Percentiles rank a stretch among this genome's conserved stretches.
These are phyloP conservation scores for Colletotrichum destructivum DNA, from an alignment of 2,329 filamentous ascomycete species.

Conservation along the genomic window DNA sequence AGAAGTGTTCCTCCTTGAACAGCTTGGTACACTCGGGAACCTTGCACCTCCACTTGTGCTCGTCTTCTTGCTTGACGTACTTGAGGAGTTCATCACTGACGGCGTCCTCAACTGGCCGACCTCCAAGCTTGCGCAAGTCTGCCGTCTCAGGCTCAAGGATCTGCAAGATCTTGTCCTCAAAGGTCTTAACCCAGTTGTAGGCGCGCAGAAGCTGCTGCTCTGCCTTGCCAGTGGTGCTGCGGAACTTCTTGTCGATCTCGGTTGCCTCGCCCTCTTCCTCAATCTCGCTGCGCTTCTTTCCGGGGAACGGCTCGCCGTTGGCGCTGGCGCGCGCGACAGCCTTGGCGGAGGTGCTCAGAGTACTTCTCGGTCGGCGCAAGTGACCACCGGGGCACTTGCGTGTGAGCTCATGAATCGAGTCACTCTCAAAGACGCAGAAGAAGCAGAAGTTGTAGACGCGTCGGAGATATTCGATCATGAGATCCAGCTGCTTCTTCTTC, in stretches of 20 bases:
- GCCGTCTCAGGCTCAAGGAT: constrained; percentile 91
- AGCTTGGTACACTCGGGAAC: constrained; percentile 96
- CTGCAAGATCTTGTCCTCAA: constrained; percentile 95
- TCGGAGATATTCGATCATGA: constrained; percentile 95
- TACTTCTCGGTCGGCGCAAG: constrained; percentile 89
- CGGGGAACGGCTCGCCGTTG: constrained; percentile 84
- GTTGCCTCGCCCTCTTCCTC: constrained; percentile 77
- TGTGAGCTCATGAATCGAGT: constrained; percentile 95
- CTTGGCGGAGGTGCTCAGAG: constrained; percentile 86
- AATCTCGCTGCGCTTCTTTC: constrained; percentile 79
- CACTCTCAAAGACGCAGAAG: constrained; percentile 99
- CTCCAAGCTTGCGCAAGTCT: constrained; percentile 91
- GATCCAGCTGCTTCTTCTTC: constrained; percentile 97
- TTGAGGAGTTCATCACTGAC: constrained; percentile 88
- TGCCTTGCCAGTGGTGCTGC: constrained; percentile 79
- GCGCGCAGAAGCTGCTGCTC: constrained; percentile 95
- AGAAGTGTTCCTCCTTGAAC: constrained; percentile 97
- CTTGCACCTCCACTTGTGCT: constrained; percentile 96
- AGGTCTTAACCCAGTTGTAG: constrained; percentile 99
- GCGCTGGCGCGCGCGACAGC: constrained; percentile 89
- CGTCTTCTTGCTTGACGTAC: constrained; percentile 96
- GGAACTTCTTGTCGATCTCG: constrained; percentile 80
- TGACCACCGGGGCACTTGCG: constrained; percentile 98
- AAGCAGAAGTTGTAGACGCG: constrained; percentile 99
- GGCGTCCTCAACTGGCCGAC: constrained; percentile 87